A percentile compares a stretch with the other conserved stretches of the same genome.
Evolutionary conservation across 306 rosid genomes (phyloP).

Genomic region (Quercus dentata): DNA sequence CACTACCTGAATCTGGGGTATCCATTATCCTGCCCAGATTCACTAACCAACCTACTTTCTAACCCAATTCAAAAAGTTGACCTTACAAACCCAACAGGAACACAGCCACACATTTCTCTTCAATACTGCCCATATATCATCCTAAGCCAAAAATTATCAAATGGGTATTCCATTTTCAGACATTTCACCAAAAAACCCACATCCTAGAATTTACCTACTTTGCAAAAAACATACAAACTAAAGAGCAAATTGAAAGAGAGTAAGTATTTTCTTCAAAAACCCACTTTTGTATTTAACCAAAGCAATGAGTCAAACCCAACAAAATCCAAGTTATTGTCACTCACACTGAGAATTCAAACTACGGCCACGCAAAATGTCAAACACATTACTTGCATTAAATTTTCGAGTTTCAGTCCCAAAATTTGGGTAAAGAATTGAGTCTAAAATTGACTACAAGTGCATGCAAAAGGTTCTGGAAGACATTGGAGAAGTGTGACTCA

Average conservation of each 20-base stretch:
- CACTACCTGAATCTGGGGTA: slow-evolving; percentile 41
- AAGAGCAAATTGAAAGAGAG: background rate
- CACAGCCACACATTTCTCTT: background rate
- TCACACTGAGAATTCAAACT: background rate
- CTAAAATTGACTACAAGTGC: background rate
- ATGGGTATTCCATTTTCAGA: background rate
- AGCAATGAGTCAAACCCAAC: background rate
- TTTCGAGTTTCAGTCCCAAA: background rate
- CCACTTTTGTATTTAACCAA: background rate
- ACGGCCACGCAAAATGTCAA: background rate
- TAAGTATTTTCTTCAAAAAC: background rate
- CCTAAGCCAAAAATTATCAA: background rate
- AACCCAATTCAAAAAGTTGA: slow-evolving; percentile 11
- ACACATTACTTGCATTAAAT: background rate
- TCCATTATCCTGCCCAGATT: slow-evolving; percentile 42
- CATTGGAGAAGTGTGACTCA: slow-evolving; percentile 5
- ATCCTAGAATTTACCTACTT: background rate
- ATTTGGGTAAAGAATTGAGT: background rate
- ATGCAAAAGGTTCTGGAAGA: background rate
- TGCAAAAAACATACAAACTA: background rate
- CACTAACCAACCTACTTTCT: background rate
- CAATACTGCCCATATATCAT: background rate
- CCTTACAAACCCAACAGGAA: slow-evolving; percentile 5
- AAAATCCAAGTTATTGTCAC: background rate
- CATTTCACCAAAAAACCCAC: background rate